Conservation (phyloP, 2,329 filamentous ascomycete genomes). For the Phialophora tarda region DNA sequence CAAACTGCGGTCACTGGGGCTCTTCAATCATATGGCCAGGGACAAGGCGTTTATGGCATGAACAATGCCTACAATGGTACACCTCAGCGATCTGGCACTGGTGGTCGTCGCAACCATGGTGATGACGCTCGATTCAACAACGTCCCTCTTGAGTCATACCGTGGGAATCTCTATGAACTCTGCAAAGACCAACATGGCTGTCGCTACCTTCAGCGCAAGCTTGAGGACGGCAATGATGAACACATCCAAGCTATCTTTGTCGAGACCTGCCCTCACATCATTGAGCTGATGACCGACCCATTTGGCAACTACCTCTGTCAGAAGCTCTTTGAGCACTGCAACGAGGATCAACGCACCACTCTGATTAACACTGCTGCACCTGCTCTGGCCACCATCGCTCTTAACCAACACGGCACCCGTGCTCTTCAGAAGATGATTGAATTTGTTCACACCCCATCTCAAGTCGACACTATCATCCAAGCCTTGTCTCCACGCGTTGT, state of each 20-base stretch:
- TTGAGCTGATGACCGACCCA: slow-evolving; percentile 97
- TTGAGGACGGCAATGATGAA: slow-evolving; percentile 84
- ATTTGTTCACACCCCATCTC: slow-evolving; percentile 82
- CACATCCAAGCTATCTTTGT: slow-evolving; percentile 91
- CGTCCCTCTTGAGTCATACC: slow-evolving; percentile 77
- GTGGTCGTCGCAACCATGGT: slow-evolving; percentile 63
- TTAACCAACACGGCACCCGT: slow-evolving; percentile 96
- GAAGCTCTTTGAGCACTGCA: slow-evolving; percentile 94
- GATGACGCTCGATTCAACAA: slow-evolving; percentile 75
- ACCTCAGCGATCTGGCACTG: slow-evolving; percentile 72
- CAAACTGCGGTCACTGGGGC: slow-evolving; percentile 43
- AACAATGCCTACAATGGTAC: slow-evolving; percentile 59
- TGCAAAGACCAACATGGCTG: slow-evolving; percentile 99
- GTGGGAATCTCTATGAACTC: slow-evolving; percentile 82
- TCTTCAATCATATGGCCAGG: slow-evolving; percentile 53
- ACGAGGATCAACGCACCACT: slow-evolving; percentile 89
- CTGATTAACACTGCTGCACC: slow-evolving; percentile 88
- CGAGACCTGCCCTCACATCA: slow-evolving; percentile 90
- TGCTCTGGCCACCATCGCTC: slow-evolving; percentile 87
- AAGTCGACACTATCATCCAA: slow-evolving; percentile 80
- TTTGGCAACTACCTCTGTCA: slow-evolving; percentile 99
- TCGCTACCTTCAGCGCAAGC: slow-evolving; percentile 93
- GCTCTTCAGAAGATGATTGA: slow-evolving; percentile 99
- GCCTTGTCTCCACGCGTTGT: slow-evolving; percentile 85
- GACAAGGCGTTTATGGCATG: slow-evolving; percentile 62